phyloP scores from a whole-genome alignment of 2,329 filamentous ascomycete species.

The Apiospora pterosperma region DNA sequence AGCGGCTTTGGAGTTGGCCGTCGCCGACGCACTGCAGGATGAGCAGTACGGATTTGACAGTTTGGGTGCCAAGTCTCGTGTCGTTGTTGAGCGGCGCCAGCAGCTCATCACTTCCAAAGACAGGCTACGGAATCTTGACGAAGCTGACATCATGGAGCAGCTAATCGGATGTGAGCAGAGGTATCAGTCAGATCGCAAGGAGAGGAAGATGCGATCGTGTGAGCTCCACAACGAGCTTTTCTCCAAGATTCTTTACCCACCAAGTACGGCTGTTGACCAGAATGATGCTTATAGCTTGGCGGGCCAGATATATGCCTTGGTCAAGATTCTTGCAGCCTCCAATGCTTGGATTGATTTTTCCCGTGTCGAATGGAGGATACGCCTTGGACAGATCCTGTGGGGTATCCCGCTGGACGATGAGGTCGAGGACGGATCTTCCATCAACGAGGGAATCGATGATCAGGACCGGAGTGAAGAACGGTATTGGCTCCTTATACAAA shows the following conservation, averaged over 20 bases:
- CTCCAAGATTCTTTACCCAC: conserved; percentile 54
- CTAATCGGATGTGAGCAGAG: conserved; percentile 53
- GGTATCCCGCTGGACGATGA: conserved; percentile 49
- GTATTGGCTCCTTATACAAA: conserved; percentile 65
- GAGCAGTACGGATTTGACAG: conserved; percentile 59
- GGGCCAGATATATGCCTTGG: conserved; percentile 66
- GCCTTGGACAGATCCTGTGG: conserved; percentile 71
- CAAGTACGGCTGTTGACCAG: conserved; percentile 52
- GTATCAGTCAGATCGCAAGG: conserved; percentile 51
- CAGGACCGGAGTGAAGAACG: conserved; percentile 58
- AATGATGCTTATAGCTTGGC: conserved; percentile 60
- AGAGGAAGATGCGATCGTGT: conserved; percentile 45
- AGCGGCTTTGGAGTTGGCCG: conserved; percentile 62
- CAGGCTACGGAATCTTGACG: conserved; percentile 53
- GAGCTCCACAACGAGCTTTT: conserved; percentile 64
- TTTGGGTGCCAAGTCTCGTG: conserved; percentile 50
- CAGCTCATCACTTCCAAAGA: conserved; percentile 51
- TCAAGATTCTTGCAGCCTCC: conserved; percentile 61
- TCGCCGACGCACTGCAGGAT: conserved; percentile 62
- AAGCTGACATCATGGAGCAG: conserved; percentile 55
- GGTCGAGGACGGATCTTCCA: conserved; percentile 49
- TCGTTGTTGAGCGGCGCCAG: conserved; percentile 56
- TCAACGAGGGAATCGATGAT: conserved; percentile 43
- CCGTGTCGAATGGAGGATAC: conserved; percentile 70
- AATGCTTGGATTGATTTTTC: conserved; percentile 75